These are phyloP conservation scores for Corylus americana DNA, from an alignment of 306 rosid genomes.

Conservation along the genomic window DNA sequence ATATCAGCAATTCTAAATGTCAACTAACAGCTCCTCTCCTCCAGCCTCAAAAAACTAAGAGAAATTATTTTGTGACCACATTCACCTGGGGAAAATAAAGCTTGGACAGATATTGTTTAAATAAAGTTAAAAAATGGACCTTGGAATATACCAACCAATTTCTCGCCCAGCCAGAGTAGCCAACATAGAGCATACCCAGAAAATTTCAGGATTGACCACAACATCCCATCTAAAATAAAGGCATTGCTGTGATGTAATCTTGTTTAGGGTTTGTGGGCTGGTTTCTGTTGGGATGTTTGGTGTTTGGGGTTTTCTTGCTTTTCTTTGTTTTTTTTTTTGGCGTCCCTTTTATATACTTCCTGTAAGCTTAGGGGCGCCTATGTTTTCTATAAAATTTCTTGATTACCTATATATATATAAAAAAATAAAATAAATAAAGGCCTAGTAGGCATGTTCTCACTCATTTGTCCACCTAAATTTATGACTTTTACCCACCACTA, in stretches of 20 bases:
- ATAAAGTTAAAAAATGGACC: neutral
- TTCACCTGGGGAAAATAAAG: neutral
- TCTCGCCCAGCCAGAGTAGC: neutral
- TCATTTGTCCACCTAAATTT: constrained; percentile 11
- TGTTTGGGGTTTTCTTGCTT: too few species aligned
- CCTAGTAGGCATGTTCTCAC: constrained; percentile 14
- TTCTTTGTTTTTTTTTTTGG: too few species aligned
- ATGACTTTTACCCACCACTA: neutral
- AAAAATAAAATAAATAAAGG: neutral
- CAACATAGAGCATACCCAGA: neutral
- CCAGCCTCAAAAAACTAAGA: neutral
- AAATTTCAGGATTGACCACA: neutral
- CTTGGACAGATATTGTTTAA: neutral
- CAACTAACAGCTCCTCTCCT: neutral
- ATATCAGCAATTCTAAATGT: constrained; percentile 12
- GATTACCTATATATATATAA: too few species aligned
- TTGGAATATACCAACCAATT: constrained; percentile 23
- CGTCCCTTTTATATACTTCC: too few species aligned
- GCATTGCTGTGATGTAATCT: neutral
- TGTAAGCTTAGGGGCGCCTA: too few species aligned
- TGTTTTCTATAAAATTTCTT: too few species aligned
- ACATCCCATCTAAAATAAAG: neutral
- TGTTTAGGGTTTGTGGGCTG: too few species aligned
- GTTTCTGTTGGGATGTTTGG: too few species aligned
- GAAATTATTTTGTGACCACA: neutral